Percentiles rank a stretch among this genome's conserved stretches.
Evolutionary conservation across 768 basidiomycete genomes (phyloP).

Genomic region (Paxillus involutus): DNA sequence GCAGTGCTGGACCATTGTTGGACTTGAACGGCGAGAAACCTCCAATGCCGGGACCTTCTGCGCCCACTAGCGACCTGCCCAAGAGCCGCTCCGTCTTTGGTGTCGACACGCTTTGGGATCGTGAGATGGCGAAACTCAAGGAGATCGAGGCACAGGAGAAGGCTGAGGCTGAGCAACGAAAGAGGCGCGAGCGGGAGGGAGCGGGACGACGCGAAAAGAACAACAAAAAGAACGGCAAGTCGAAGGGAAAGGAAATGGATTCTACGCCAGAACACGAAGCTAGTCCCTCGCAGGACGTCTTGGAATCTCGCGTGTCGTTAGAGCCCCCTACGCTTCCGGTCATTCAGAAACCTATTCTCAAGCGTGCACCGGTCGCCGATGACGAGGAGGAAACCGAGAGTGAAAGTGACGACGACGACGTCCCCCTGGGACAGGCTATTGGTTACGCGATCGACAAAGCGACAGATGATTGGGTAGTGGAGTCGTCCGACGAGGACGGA

Average conservation of each 20-base stretch:
- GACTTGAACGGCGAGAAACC: slow-evolving; percentile 50
- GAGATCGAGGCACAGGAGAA: slow-evolving; percentile 73
- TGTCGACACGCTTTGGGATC: slow-evolving; percentile 90
- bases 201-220: slow-evolving; percentile 35
- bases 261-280: slow-evolving; percentile 23
- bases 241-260: slow-evolving; percentile 47
- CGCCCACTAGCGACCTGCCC: slow-evolving; percentile 33
- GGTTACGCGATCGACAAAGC: slow-evolving; percentile 20
- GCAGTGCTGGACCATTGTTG: slow-evolving; percentile 62
- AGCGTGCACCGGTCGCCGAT: slow-evolving; percentile 28
- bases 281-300: slow-evolving; percentile 36
- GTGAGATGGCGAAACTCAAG: slow-evolving; percentile 78
- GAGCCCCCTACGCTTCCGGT: slow-evolving; percentile 33
- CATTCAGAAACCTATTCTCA: slow-evolving; percentile 34
- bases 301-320: slow-evolving; percentile 15
- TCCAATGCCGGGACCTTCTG: slow-evolving; percentile 30
- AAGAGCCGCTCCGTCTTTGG: slow-evolving; percentile 85
- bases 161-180: slow-evolving; percentile 52
- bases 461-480: slow-evolving; percentile 44
- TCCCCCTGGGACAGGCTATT: slow-evolving; percentile 19
- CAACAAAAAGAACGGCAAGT: slow-evolving; percentile 42
- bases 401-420: slow-evolving; percentile 47
- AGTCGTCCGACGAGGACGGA: slow-evolving; percentile 63
- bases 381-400: slow-evolving; percentile 49
- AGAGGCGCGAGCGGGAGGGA: slow-evolving; percentile 45